Evolutionary conservation across 345 rosid species (phyloP), one percentile per base, ranked within the genome.

Genomic region (Arabidopsis suecica): DNA sequence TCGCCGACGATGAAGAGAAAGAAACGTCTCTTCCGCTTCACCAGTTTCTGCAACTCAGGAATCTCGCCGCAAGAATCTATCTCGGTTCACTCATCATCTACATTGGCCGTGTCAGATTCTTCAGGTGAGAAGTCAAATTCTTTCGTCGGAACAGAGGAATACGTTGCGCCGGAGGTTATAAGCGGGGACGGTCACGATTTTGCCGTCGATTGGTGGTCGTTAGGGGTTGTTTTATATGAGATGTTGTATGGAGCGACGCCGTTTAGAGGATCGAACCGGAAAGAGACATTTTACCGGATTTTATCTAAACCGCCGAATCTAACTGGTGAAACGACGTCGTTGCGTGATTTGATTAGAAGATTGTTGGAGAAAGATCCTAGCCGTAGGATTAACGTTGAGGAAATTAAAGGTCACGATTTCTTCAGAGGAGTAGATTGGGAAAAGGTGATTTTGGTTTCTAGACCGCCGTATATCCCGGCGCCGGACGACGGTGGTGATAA

Each of bases 141-240:
- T 6, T 91, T 93, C 77, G 98, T 93, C 2, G 98, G 97, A 64
- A 93, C 98, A 12, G 98, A 93, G 72, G 98, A 91, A 70, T 93
- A 93, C 82, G 96, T 93, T 16, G 87, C 98, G 28, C 98, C 96
- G 68, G 98, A 93, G 71, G 65, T 93, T 59, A 82, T 93, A 53
- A 71, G 71, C 49, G 98, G 93, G 37, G 54, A 78, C 9, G 97
- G 98, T 44, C 98, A 94, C 68, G 95, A 89, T 47, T 94, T 87
- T 50, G 87, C 90, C 16, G 96, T 88, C 4, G 98, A 94, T 62
- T 89, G 89, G 96, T 91, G 98, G 98, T 91, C 96, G 14, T 75
- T 94, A 2, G 98, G 98, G 18, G 75, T 94, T 30, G 84, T 94
- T 44, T 78, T 94, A 6, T 82, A 94, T 76, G 98, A 94, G 83